These are phyloP conservation scores for Tetrapisispora fleetii DNA, from an alignment of 805 yeast species.

Conservation along the genomic window DNA sequence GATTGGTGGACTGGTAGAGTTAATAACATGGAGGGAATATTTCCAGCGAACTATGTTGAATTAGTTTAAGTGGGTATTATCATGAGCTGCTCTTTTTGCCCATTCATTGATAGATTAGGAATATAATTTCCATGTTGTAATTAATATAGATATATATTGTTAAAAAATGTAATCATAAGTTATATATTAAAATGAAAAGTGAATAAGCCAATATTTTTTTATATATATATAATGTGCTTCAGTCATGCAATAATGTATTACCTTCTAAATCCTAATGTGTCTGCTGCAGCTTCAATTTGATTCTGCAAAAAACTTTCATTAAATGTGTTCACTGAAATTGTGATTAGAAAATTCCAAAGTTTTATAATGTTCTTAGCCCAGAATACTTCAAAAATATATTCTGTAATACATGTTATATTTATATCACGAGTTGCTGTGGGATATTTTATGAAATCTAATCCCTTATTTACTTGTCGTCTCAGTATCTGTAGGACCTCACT, in stretches of 20 bases:
- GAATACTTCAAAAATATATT: constrained; percentile 30
- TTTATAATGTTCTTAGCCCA: constrained; percentile 27
- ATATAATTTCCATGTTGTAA: background rate
- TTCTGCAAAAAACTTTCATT: constrained; percentile 18
- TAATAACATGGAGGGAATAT: constrained; percentile 79
- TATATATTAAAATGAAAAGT: background rate
- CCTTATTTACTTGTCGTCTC: constrained; percentile 23
- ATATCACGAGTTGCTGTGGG: constrained; percentile 28
- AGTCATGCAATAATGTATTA: background rate
- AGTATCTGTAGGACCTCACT: constrained; percentile 8
- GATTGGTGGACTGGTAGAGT: constrained; percentile 99
- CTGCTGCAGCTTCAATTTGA: constrained; percentile 23
- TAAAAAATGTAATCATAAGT: background rate
- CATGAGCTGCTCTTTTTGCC: background rate
- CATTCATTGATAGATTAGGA: background rate
- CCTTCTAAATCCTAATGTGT: constrained; percentile 18
- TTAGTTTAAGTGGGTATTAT: constrained; percentile 28
- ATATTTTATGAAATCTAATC: constrained; percentile 27
- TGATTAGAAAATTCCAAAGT: constrained; percentile 15
- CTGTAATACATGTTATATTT: constrained; percentile 26
- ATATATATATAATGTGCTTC: background rate
- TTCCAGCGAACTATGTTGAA: constrained; percentile 96
- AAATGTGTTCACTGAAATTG: constrained; percentile 13
- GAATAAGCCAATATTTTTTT: background rate
- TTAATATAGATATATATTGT: background rate